Percentiles rank a stretch among this genome's conserved stretches.
Conservation (phyloP, 345 rosid genomes). For the Euphorbia lathyris region DNA sequence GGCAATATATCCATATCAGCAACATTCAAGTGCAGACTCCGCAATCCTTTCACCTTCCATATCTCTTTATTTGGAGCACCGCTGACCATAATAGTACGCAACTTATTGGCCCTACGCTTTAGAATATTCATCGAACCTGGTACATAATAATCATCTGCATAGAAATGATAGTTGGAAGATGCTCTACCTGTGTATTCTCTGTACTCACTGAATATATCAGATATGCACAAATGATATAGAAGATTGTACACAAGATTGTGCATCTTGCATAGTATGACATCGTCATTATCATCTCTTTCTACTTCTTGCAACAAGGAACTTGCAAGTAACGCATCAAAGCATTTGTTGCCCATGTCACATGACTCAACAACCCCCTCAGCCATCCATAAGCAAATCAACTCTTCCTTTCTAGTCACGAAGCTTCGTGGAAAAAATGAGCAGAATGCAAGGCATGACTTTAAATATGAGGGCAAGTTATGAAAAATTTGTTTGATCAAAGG, state of each 20-base stretch:
- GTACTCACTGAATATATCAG: not conserved
- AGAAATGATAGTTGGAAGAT: not conserved
- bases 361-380: constrained; percentile 7
- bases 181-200: no score
- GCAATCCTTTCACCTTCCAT: not conserved
- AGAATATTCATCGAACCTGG: no score
- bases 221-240: constrained; percentile 9
- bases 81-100: not conserved
- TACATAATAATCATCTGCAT: not conserved
- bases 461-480: not conserved
- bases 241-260: constrained; percentile 29
- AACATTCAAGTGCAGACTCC: not conserved
- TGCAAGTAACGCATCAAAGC: constrained; percentile 18
- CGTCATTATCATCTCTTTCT: not conserved
- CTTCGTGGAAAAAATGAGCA: constrained; percentile 7
- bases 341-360: constrained; percentile 8
- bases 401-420: not conserved
- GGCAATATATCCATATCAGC: constrained; percentile 6
- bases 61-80: not conserved
- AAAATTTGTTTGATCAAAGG: constrained; percentile 12
- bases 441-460: constrained; percentile 8
- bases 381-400: not conserved
- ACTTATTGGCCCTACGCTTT: not conserved
- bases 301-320: constrained; percentile 27
- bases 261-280: constrained; percentile 19